Conservation (phyloP, 768 basidiomycete species). For the Serendipita sp. region DNA sequence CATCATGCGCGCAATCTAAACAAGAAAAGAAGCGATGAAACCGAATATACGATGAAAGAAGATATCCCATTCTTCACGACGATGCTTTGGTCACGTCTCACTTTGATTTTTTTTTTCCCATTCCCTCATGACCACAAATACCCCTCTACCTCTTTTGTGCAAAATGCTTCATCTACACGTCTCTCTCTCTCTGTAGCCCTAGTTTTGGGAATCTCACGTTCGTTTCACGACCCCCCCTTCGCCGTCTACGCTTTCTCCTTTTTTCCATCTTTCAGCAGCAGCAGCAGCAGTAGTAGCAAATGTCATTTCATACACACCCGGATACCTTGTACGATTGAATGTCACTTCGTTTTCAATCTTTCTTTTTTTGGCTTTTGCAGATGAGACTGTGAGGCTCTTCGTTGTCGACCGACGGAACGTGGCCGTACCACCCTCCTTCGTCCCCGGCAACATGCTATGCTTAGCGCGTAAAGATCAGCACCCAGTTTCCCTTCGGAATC, state of each 20-base stretch:
- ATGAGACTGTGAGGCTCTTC: too few species aligned
- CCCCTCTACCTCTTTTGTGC: constrained; percentile 2
- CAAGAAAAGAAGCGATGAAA: not conserved
- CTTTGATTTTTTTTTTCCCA: not conserved
- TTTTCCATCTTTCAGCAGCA: not conserved
- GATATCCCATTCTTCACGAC: not conserved
- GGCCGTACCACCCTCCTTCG: too few species aligned
- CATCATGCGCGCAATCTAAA: constrained; percentile 3
- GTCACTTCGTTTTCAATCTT: too few species aligned
- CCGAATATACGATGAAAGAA: not conserved
- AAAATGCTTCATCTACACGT: not conserved
- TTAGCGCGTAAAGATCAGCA: too few species aligned
- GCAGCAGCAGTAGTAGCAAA: too few species aligned
- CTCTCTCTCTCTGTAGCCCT: not conserved
- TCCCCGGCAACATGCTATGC: too few species aligned
- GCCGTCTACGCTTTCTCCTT: not conserved
- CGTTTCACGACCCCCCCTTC: not conserved
- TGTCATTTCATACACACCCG: not conserved
- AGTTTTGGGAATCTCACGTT: not conserved
- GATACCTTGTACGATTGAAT: not conserved
- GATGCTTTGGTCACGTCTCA: not conserved
- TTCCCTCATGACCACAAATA: not conserved
- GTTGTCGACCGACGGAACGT: too few species aligned
- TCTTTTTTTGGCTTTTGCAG: too few species aligned
- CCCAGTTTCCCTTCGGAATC: too few species aligned